Conservation (phyloP, 306 rosid genomes). For the Leucaena leucocephala region DNA sequence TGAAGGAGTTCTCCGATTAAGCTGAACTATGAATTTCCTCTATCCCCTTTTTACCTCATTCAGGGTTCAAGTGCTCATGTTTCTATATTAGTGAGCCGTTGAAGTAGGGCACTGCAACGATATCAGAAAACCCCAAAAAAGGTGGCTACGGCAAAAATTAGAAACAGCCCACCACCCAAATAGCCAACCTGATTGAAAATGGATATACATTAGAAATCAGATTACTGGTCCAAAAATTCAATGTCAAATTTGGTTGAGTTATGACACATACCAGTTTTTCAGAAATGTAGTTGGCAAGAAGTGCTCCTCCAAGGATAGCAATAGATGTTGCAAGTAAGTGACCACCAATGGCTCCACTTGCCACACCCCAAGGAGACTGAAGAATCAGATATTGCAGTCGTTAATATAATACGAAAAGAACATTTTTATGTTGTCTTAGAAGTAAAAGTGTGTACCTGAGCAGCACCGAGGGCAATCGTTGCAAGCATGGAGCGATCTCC, state of each 20-base stretch:
- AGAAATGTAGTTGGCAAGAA: slow-evolving; percentile 92
- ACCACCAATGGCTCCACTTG: slow-evolving; percentile 91
- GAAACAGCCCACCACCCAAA: slow-evolving; percentile 83
- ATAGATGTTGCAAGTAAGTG: slow-evolving; percentile 78
- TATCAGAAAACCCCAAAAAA: slow-evolving; percentile 69
- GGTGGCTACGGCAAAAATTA: slow-evolving; percentile 86
- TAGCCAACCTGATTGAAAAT: slow-evolving; percentile 81
- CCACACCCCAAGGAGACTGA: slow-evolving; percentile 99
- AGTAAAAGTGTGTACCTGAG: slow-evolving; percentile 66
- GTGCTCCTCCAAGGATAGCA: slow-evolving; percentile 88
- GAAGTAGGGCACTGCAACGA: slow-evolving; percentile 16
- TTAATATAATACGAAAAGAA: slow-evolving; percentile 15
- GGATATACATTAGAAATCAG: slow-evolving; percentile 21
- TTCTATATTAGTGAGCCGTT: slow-evolving; percentile 27
- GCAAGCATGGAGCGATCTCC: slow-evolving; percentile 99
- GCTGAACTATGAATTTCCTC: slow-evolving; percentile 16
- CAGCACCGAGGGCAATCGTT: slow-evolving; percentile 94
- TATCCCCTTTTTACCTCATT: slow-evolving; percentile 7
- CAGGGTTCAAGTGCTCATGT: not conserved
- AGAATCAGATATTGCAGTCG: slow-evolving; percentile 27
- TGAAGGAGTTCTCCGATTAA: slow-evolving; percentile 30
- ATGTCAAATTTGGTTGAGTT: slow-evolving; percentile 14
- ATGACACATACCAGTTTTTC: slow-evolving; percentile 76
- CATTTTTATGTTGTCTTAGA: slow-evolving; percentile 12
- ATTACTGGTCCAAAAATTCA: slow-evolving; percentile 9